Evolutionary conservation across 2,329 filamentous ascomycete species (phyloP).

Genomic region (Diaporthe ampelina): DNA sequence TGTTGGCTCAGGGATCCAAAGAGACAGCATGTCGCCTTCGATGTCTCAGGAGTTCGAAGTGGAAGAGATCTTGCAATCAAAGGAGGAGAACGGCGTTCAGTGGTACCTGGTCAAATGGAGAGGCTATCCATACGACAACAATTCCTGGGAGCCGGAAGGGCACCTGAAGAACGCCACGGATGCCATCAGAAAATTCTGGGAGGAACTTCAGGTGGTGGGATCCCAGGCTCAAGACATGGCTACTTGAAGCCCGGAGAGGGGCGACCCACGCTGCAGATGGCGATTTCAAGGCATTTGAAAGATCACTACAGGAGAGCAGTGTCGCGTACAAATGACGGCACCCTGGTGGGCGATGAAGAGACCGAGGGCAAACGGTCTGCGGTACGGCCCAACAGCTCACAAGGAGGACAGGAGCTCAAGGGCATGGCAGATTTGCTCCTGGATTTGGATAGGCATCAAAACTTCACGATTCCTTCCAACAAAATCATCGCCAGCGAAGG

Average conservation of each 20-base stretch:
- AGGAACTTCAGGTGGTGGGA: neutral
- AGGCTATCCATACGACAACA: neutral
- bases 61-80: neutral
- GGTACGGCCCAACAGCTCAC: neutral
- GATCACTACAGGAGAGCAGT: slow-evolving; percentile 80
- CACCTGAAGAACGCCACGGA: neutral
- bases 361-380: neutral
- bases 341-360: neutral
- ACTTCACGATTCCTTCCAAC: neutral
- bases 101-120: neutral
- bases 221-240: neutral
- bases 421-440: slow-evolving; percentile 10
- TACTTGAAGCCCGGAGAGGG: no score
- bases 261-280: slow-evolving; percentile 46
- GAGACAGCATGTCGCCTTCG: neutral
- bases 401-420: slow-evolving; percentile 7
- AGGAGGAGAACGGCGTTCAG: neutral
- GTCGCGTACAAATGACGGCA: slow-evolving; percentile 71
- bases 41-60: neutral
- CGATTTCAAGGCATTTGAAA: slow-evolving; percentile 48
- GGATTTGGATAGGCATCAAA: neutral
- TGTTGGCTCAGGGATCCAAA: no score
- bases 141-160: neutral
- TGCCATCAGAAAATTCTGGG: neutral
- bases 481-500: slow-evolving; percentile 19